Evolutionary conservation across 768 basidiomycete genomes (phyloP).

Genomic region (Termitomyces sp.): DNA sequence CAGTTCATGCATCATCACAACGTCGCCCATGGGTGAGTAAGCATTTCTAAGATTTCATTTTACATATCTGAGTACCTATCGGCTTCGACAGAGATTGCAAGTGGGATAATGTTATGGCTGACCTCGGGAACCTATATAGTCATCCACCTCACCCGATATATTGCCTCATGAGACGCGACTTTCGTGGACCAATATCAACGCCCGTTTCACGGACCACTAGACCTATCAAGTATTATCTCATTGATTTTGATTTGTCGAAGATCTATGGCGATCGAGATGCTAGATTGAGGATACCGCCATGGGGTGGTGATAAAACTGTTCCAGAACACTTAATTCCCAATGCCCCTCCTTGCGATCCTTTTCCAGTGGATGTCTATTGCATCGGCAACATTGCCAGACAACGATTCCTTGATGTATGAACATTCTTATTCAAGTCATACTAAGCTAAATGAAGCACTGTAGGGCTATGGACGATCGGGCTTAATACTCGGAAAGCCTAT

Average conservation of each 20-base stretch:
- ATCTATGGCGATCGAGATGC: slow-evolving; percentile 21
- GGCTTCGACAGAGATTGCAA: slow-evolving; percentile 7
- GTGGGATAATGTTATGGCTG: slow-evolving; percentile 29
- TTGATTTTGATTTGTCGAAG: too few species aligned
- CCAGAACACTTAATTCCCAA: slow-evolving; percentile 15
- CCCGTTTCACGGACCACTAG: slow-evolving; percentile 14
- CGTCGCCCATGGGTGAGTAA: slow-evolving; percentile 27
- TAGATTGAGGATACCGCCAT: slow-evolving; percentile 23
- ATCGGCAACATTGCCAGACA: slow-evolving; percentile 26
- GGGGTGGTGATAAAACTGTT: slow-evolving; percentile 40
- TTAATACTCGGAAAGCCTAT: background rate
- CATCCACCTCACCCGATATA: slow-evolving; percentile 18
- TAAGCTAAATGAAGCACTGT: background rate
- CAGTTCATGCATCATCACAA: slow-evolving; percentile 29
- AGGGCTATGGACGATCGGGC: background rate
- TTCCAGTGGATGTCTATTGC: too few species aligned
- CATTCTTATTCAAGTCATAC: background rate
- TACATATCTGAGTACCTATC: background rate
- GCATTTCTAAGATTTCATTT: background rate
- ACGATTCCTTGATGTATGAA: slow-evolving; percentile 9
- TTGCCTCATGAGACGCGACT: slow-evolving; percentile 13
- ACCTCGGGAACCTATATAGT: slow-evolving; percentile 16
- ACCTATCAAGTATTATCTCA: too few species aligned
- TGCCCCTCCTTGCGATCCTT: slow-evolving; percentile 22
- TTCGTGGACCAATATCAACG: background rate